Conservation (phyloP, 192 early-diverging fungal genomes). For the Pilaira anomala region DNA sequence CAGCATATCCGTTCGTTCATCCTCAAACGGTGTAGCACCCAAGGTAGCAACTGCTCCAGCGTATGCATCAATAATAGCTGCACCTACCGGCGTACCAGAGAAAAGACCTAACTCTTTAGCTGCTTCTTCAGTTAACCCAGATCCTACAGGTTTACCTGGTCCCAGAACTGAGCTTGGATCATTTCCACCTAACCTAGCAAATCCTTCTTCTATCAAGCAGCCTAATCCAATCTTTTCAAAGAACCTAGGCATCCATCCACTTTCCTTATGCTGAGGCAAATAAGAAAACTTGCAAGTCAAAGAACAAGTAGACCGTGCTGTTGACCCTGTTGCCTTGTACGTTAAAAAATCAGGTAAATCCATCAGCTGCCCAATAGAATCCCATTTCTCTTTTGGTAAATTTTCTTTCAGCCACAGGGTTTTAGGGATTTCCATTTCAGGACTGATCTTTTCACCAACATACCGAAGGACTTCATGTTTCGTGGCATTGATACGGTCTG, state of each 20-base stretch:
- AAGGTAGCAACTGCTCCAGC: conserved; percentile 61
- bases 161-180: conserved; percentile 38
- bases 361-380: conserved; percentile 52
- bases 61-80: conserved; percentile 73
- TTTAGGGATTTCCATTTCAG: conserved; percentile 81
- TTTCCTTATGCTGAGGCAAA: conserved; percentile 32
- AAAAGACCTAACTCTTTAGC: conserved; percentile 56
- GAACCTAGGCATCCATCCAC: conserved; percentile 58
- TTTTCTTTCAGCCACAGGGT: conserved; percentile 64
- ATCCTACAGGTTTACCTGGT: conserved; percentile 53
- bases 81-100: conserved; percentile 54
- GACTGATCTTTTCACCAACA: conserved; percentile 63
- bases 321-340: conserved; percentile 56
- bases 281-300: conserved; percentile 71
- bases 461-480: conserved; percentile 55
- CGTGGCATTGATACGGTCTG: conserved; percentile 57
- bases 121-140: conserved; percentile 46
- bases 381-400: conserved; percentile 45
- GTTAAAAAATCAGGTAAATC: conserved; percentile 76
- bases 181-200: conserved; percentile 35
- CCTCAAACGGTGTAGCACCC: conserved; percentile 37
- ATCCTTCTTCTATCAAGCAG: conserved; percentile 45
- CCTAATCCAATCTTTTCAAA: conserved; percentile 54
- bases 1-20: too few relatives aligned
- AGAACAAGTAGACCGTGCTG: conserved; percentile 55